Evolutionary conservation across 208 protist species (phyloP).

Genomic region (Borovskyia barvae): DNA sequence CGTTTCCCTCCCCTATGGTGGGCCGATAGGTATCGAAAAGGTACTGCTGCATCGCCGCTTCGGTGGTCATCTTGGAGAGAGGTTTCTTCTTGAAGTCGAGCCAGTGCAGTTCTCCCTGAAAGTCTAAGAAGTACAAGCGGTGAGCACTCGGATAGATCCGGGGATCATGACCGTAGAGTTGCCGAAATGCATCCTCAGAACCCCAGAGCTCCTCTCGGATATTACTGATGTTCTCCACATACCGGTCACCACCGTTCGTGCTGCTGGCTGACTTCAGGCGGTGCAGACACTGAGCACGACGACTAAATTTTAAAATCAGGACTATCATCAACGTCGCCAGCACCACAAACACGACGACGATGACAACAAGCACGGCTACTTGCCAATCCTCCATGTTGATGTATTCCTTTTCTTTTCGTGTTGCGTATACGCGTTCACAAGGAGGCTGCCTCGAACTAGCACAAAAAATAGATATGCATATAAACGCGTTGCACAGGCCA

Average conservation of each 20-base stretch:
- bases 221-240: not conserved
- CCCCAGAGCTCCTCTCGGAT: not conserved
- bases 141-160: constrained; percentile 17
- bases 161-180: constrained; percentile 20
- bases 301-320: constrained; percentile 38
- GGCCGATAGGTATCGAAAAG: constrained; percentile 19
- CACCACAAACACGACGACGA: constrained; percentile 51
- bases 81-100: constrained; percentile 38
- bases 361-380: constrained; percentile 51
- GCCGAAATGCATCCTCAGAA: constrained; percentile 7
- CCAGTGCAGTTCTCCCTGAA: constrained; percentile 23
- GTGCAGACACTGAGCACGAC: no score
- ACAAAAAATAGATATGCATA: no score
- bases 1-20: constrained; percentile 18
- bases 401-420: no score
- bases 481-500: no score
- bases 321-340: constrained; percentile 30
- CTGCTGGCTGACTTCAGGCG: no score
- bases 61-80: constrained; percentile 2
- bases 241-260: no score
- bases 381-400: constrained; percentile 60
- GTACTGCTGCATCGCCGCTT: constrained; percentile 24
- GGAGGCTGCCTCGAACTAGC: no score
- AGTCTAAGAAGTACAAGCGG: constrained; percentile 57
- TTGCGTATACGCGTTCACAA: no score